These are phyloP conservation scores for Harringtonia aguacate DNA, from an alignment of 2,329 filamentous ascomycete species.

Conservation along the genomic window DNA sequence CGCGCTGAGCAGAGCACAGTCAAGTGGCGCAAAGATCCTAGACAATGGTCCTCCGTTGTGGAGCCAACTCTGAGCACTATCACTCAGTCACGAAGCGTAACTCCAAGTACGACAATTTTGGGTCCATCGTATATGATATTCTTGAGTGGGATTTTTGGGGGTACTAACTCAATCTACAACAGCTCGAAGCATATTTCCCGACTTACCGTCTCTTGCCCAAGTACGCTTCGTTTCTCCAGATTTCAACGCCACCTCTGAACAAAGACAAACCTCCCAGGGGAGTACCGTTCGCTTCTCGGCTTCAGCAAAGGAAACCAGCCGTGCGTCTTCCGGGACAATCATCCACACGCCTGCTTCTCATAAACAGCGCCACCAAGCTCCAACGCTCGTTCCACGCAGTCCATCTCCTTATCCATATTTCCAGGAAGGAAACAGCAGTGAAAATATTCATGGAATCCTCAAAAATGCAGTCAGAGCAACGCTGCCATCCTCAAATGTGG, in stretches of 20 bases:
- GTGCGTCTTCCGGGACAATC: slow-evolving; percentile 25
- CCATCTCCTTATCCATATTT: neutral
- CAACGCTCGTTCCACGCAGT: neutral
- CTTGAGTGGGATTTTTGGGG: too few species aligned
- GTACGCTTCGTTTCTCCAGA: neutral
- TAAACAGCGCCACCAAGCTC: neutral
- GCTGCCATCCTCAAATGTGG: too few species aligned
- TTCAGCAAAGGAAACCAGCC: slow-evolving; percentile 7
- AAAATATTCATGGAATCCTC: too few species aligned
- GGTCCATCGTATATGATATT: too few species aligned
- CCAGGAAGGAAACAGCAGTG: neutral
- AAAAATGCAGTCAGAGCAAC: too few species aligned
- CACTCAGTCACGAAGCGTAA: slow-evolving; percentile 25
- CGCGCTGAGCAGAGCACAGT: slow-evolving; percentile 21
- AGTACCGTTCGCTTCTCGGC: neutral
- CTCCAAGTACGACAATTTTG: slow-evolving; percentile 3
- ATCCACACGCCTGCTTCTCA: slow-evolving; percentile 20
- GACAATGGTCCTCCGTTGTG: slow-evolving; percentile 40
- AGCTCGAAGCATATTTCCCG: neutral
- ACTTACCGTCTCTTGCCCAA: neutral
- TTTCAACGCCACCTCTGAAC: too few species aligned
- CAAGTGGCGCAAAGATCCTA: slow-evolving; percentile 32
- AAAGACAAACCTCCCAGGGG: neutral
- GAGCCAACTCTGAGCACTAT: slow-evolving; percentile 40
- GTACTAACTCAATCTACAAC: neutral